Evolutionary conservation across 2,329 filamentous ascomycete genomes (phyloP).

Genomic region (Hypoxylon sp.): DNA sequence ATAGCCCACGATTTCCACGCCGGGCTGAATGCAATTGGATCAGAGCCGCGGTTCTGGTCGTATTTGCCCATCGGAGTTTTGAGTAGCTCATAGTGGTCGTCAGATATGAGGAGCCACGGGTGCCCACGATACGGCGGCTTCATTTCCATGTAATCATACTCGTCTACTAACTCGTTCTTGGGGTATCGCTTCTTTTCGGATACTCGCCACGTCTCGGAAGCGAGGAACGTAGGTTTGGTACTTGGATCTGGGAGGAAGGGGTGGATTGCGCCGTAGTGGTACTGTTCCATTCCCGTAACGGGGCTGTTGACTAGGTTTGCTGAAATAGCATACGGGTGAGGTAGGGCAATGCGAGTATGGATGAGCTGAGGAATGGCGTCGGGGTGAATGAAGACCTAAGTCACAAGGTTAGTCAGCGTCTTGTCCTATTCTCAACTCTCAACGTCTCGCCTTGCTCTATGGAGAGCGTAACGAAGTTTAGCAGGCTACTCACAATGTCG

Average conservation of each 20-base stretch:
- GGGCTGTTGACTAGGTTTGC: slow-evolving; percentile 72
- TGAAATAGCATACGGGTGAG: slow-evolving; percentile 66
- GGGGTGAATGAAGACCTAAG: slow-evolving; percentile 51
- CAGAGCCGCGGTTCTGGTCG: slow-evolving; percentile 52
- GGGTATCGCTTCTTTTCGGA: slow-evolving; percentile 52
- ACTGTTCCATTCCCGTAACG: slow-evolving; percentile 67
- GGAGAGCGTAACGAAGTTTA: not conserved
- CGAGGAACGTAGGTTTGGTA: slow-evolving; percentile 45
- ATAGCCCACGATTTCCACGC: slow-evolving; percentile 66
- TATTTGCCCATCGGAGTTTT: slow-evolving; percentile 66
- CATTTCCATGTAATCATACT: slow-evolving; percentile 55
- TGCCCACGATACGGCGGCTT: slow-evolving; percentile 60
- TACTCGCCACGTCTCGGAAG: slow-evolving; percentile 58
- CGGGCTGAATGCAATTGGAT: slow-evolving; percentile 58
- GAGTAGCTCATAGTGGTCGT: slow-evolving; percentile 60
- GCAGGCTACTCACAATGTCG: slow-evolving; percentile 57
- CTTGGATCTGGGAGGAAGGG: slow-evolving; percentile 67
- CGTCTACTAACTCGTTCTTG: slow-evolving; percentile 42
- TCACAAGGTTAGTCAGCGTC: slow-evolving; percentile 26
- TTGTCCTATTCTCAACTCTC: not conserved
- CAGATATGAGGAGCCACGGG: slow-evolving; percentile 65
- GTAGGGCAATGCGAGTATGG: slow-evolving; percentile 65
- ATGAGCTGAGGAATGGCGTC: slow-evolving; percentile 67
- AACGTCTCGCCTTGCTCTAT: not conserved
- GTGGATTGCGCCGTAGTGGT: slow-evolving; percentile 65